Conservation (phyloP, 1,284 basidiomycete species). For the Boletellus deceptivus region DNA sequence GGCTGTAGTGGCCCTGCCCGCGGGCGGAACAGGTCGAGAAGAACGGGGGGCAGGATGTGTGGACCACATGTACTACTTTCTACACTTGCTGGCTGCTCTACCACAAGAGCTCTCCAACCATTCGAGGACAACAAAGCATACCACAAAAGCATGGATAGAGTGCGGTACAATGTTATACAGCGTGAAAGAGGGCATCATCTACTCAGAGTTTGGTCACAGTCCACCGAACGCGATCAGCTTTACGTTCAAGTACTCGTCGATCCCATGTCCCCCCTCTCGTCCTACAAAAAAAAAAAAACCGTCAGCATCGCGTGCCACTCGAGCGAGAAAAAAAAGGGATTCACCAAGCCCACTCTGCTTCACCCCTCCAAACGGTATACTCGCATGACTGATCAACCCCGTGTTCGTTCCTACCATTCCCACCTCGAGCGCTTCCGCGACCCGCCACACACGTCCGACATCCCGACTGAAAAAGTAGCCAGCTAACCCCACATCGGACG, state of each 20-base stretch:
- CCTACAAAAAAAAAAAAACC: slow-evolving; percentile 38
- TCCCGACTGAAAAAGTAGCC: slow-evolving; percentile 94
- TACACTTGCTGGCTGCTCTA: background rate
- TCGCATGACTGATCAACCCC: slow-evolving; percentile 75
- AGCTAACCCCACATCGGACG: slow-evolving; percentile 83
- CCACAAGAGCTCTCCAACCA: no score
- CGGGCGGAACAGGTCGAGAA: no score
- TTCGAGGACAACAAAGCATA: no score
- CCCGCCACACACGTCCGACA: slow-evolving; percentile 88
- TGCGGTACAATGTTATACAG: slow-evolving; percentile 1
- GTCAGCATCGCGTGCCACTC: background rate
- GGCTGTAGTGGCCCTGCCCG: slow-evolving; percentile 32
- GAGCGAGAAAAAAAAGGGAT: slow-evolving; percentile 16
- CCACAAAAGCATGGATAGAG: no score
- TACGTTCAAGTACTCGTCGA: slow-evolving; percentile 80
- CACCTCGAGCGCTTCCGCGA: slow-evolving; percentile 96
- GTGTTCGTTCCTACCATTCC: slow-evolving; percentile 96
- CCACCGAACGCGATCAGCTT: slow-evolving; percentile 82
- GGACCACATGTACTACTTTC: background rate
- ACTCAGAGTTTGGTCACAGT: slow-evolving; percentile 29
- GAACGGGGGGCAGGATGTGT: no score
- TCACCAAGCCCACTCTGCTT: slow-evolving; percentile 80
- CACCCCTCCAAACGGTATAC: slow-evolving; percentile 91
- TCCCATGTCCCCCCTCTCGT: slow-evolving; percentile 77
- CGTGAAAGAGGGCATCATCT: background rate